phyloP scores from a whole-genome alignment of 306 rosid genomes.

The Corylus heterophylla region DNA sequence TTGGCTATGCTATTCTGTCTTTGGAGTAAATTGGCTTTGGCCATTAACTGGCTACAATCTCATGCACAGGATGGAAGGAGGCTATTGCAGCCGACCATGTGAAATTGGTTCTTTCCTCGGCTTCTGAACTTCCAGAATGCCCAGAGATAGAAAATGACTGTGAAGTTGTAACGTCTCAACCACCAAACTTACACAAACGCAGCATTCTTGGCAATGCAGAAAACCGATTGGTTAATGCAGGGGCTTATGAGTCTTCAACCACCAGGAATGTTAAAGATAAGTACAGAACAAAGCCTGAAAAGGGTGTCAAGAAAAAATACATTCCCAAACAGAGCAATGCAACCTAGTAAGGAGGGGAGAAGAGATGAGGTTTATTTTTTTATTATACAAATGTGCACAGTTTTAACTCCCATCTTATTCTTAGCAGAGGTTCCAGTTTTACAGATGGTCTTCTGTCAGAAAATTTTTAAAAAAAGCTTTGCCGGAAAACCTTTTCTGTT shows the following conservation, averaged over 20 bases:
- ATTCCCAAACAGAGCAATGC: constrained; percentile 55
- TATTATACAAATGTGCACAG: constrained; percentile 57
- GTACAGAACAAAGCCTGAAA: constrained; percentile 48
- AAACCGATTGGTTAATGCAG: constrained; percentile 31
- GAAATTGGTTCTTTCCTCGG: constrained; percentile 43
- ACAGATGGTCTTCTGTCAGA: constrained; percentile 69
- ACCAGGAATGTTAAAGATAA: constrained; percentile 44
- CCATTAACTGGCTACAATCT: constrained; percentile 17
- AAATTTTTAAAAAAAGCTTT: constrained; percentile 50
- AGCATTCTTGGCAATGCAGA: constrained; percentile 40
- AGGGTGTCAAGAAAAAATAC: constrained; percentile 50
- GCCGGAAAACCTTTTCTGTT: constrained; percentile 41
- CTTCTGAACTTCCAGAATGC: constrained; percentile 35
- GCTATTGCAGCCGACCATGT: constrained; percentile 60
- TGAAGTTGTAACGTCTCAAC: constrained; percentile 28
- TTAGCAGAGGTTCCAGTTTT: constrained; percentile 70
- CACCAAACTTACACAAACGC: constrained; percentile 34
- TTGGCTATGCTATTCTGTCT: background rate
- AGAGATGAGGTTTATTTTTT: constrained; percentile 30
- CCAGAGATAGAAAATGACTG: constrained; percentile 30
- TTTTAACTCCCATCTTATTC: constrained; percentile 41
- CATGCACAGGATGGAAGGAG: constrained; percentile 78
- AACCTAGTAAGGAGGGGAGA: constrained; percentile 38
- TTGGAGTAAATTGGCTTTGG: background rate
- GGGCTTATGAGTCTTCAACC: constrained; percentile 26